Conservation (phyloP, 2,329 filamentous ascomycete genomes). For the Akanthomyces dipterigenus region DNA sequence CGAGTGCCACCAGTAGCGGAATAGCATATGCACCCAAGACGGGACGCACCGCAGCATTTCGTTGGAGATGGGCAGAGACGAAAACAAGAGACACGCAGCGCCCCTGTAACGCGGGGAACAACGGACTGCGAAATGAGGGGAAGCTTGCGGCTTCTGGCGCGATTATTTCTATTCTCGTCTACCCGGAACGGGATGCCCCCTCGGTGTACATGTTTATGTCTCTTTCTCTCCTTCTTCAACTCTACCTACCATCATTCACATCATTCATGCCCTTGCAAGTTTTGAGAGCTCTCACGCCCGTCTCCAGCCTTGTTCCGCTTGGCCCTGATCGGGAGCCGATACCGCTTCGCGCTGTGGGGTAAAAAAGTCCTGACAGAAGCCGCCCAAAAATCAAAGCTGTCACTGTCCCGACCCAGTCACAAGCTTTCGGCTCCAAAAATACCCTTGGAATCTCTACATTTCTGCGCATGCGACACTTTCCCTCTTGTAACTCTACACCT, state of each 20-base stretch:
- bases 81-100: slow-evolving; percentile 1
- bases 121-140: slow-evolving; percentile 7
- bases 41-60: background rate
- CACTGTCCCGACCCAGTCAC: slow-evolving; percentile 5
- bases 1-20: background rate
- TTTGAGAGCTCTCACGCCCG: background rate
- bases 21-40: background rate
- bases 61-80: background rate
- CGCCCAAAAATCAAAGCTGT: background rate
- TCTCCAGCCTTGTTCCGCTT: background rate
- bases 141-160: background rate
- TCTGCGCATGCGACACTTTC: background rate
- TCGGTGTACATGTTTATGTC: background rate
- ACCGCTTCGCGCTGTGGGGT: slow-evolving; percentile 10
- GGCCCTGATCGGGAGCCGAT: slow-evolving; percentile 8
- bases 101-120: slow-evolving; percentile 4
- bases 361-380: background rate
- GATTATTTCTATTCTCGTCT: background rate
- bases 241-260: too few species aligned
- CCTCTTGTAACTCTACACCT: background rate
- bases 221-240: background rate
- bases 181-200: background rate
- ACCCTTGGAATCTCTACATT: background rate
- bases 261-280: background rate
- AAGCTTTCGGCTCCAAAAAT: background rate